Percentiles rank a stretch among this genome's conserved stretches.
These are phyloP conservation scores for Monosporascus sp. DNA, from an alignment of 2,329 filamentous ascomycete genomes.

Conservation along the genomic window DNA sequence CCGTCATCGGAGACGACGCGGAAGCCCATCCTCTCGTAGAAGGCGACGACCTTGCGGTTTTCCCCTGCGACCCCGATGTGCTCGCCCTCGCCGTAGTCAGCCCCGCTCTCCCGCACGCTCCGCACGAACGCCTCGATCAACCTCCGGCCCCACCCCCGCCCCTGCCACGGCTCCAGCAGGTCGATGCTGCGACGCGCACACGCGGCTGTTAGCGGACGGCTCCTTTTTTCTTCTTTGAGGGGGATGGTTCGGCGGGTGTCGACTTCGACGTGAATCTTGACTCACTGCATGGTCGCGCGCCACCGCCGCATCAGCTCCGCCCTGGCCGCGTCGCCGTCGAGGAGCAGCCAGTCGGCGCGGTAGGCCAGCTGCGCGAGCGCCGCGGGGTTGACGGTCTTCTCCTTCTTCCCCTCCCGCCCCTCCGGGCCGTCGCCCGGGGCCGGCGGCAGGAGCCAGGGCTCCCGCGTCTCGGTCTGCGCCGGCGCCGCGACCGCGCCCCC, in stretches of 20 bases:
- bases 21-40: constrained; percentile 45
- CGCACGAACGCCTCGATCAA: constrained; percentile 37
- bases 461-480: constrained; percentile 21
- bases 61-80: constrained; percentile 41
- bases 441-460: constrained; percentile 22
- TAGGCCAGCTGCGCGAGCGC: constrained; percentile 38
- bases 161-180: constrained; percentile 36
- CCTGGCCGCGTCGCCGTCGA: constrained; percentile 25
- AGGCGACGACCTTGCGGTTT: constrained; percentile 42
- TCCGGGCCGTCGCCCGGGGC: constrained; percentile 4
- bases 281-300: constrained; percentile 39
- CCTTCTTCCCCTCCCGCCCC: not conserved
- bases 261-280: no score
- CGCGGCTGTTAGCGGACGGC: no score
- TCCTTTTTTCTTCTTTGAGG: no score
- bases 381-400: constrained; percentile 23
- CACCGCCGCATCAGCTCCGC: constrained; percentile 29
- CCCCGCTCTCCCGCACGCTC: constrained; percentile 23
- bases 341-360: constrained; percentile 34
- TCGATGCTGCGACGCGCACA: constrained; percentile 29
- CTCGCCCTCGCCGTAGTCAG: constrained; percentile 32
- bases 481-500: constrained; percentile 20
- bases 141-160: constrained; percentile 38
- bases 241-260: no score
- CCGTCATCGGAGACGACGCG: constrained; percentile 24